These are phyloP conservation scores for Sclerospora graminicola DNA, from an alignment of 352 stramenopile species.

Conservation along the genomic window DNA sequence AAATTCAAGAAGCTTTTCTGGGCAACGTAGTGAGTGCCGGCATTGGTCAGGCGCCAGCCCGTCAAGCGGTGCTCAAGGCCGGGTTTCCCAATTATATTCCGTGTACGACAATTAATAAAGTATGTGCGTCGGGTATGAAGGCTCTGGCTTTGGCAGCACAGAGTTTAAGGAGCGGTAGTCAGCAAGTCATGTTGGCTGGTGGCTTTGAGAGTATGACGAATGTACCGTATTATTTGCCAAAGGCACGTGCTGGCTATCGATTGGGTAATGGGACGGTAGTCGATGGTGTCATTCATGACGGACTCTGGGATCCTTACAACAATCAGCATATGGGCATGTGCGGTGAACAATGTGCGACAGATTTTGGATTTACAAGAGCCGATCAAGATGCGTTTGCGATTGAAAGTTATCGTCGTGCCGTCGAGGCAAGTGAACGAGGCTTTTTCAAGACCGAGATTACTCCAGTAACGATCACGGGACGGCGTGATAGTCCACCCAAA, in stretches of 20 bases:
- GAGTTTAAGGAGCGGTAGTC: slow-evolving; percentile 80
- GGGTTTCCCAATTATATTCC: slow-evolving; percentile 88
- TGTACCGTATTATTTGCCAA: slow-evolving; percentile 93
- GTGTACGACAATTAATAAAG: slow-evolving; percentile 98
- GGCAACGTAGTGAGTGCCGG: slow-evolving; percentile 95
- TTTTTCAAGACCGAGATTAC: slow-evolving; percentile 89
- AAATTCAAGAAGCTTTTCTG: slow-evolving; percentile 95
- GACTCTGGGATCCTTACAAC: slow-evolving; percentile 96
- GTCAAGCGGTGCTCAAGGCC: slow-evolving; percentile 89
- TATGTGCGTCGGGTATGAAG: slow-evolving; percentile 96
- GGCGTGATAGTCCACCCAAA: slow-evolving; percentile 32
- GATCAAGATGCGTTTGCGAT: slow-evolving; percentile 95
- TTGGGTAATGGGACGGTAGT: slow-evolving; percentile 88
- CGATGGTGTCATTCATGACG: slow-evolving; percentile 91
- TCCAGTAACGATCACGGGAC: slow-evolving; percentile 71
- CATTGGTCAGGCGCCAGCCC: slow-evolving; percentile 93
- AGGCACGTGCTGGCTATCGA: slow-evolving; percentile 85
- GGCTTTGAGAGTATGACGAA: slow-evolving; percentile 98
- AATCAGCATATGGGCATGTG: slow-evolving; percentile 93
- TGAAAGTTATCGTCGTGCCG: slow-evolving; percentile 84
- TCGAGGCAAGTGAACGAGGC: slow-evolving; percentile 65
- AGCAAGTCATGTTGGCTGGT: slow-evolving; percentile 87
- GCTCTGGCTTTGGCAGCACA: slow-evolving; percentile 73
- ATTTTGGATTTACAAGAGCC: slow-evolving; percentile 88
- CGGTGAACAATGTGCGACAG: slow-evolving; percentile 89